phyloP scores from a whole-genome alignment of 208 protist species.

The Baffinella frigidus region DNA sequence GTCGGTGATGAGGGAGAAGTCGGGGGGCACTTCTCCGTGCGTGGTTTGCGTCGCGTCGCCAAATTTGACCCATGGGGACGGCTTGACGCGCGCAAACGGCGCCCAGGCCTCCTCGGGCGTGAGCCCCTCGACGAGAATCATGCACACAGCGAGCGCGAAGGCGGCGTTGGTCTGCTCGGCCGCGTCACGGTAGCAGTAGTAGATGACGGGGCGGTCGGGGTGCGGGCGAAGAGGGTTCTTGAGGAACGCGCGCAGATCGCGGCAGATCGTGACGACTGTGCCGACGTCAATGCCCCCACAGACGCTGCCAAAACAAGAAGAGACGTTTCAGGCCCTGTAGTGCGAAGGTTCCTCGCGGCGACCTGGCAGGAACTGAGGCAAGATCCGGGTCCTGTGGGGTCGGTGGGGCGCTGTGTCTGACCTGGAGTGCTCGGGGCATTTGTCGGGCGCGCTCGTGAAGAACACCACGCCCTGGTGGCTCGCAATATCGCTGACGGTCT shows the following conservation, averaged over 20 bases:
- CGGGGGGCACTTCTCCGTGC: too few relatives aligned
- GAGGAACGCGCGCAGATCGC: neutral
- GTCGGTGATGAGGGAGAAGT: too few relatives aligned
- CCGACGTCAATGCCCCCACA: neutral
- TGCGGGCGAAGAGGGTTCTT: neutral
- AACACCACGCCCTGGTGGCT: neutral
- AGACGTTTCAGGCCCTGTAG: too few relatives aligned
- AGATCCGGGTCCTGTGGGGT: too few relatives aligned
- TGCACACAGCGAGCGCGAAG: neutral
- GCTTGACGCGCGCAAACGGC: neutral
- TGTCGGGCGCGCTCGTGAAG: neutral
- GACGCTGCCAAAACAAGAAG: too few relatives aligned
- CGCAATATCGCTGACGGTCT: neutral
- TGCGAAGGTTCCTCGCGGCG: too few relatives aligned
- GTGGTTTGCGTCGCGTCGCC: neutral
- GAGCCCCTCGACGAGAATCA: neutral
- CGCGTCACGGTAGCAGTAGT: neutral
- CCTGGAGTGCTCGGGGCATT: neutral
- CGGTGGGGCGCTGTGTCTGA: too few relatives aligned
- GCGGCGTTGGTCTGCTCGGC: neutral
- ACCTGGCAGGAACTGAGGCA: too few relatives aligned
- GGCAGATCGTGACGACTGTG: neutral
- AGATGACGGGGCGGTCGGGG: neutral
- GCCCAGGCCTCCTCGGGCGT: slow-evolving; percentile 23
- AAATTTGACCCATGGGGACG: neutral